Base-by-base conservation (phyloP, 2,329 filamentous ascomycete genomes). In the Ophiocordyceps sinensis region DNA sequence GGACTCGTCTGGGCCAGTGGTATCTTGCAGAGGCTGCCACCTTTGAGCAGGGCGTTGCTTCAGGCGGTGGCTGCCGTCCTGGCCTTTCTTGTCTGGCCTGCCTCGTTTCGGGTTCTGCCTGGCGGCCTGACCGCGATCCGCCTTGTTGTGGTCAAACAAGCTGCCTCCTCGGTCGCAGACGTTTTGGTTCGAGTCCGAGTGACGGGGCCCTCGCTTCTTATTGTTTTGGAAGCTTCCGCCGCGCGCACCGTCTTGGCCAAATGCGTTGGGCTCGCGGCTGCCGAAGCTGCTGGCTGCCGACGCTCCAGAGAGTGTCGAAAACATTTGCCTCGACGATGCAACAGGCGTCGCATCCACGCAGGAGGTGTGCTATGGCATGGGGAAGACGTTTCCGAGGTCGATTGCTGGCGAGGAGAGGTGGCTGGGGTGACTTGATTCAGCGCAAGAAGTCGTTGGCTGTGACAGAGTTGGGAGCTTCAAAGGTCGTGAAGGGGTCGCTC, bases 281-380 rank as follows among this genome's bases (percentile, higher is more conserved):
- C 58, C 59, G 52, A 63, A 63, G 17, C 58, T 59, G 45, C 61
- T 63, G 44, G 51, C 49, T 43, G 52, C 54, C 52, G 32, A 35
- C 9, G 59, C 52, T 49, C 58, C 56, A 48, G 55, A 52, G 44
- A 61, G 55, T 41, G 57, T 47, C 44, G 60, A 58, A 54, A 59
- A 58, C 61, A 64, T 64, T 51, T 56, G 53, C 51, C 47, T 55
- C 50, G 59, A 61, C 57, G 59, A 59, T 60, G 61, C 61, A 61
- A 62, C 59, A 44, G 45, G 46, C 49, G 60, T 62, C 58, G 60
- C 61, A 58, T 52, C 57, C 60, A 62, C 53, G 58, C 50, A 49
- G 43, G 45, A 42, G 47, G 45, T 53, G 39, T 46, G 53, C 52
- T 53, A 52, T 51, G 47, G 51, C 60, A 64, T 64, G 52, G 49